Base-by-base conservation (phyloP, 371 early-diverging fungal species). In the Mucor mucedo region DNA sequence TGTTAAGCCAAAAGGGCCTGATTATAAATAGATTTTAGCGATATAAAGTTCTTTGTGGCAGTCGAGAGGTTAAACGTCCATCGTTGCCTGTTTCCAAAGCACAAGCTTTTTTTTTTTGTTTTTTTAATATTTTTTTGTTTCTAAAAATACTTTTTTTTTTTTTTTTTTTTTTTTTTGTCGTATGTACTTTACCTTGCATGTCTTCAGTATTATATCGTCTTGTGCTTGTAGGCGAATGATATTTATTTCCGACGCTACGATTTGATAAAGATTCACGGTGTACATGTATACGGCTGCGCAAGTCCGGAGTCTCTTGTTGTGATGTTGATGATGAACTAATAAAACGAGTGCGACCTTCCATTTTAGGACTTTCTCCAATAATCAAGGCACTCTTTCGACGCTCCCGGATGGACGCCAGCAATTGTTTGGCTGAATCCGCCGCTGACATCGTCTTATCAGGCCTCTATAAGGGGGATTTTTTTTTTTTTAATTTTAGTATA, bases 391-490 rank as follows among this genome's bases (percentile, higher is more conserved):
- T 62, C 48, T 63, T 68, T 58, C 63, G 53, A 39, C 68, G 39
- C 28, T 68, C 63, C 48, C 58, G 13, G 35, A 68, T 68, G 29
- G 48, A 58, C 10, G 63, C 62, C 27, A 68, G 54, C 7, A 68
- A 42, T 29, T 68, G 68, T 63, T 54, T 68, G 14, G 68, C 68
- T 47, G 63, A 63, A 45, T 68, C 58, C 28, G 59, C 55, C 21
- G 58, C 68, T 6, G n/a, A n/a, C 4, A 8, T 47, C 4, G 47
- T 47, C 28, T 47, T 47, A 35, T 35, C 35, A 4, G 35, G 35
- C 8, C 35, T 35, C 35, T 35, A 8, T 35, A 21, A 1, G 21
- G 21, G 21, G 21, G n/a, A n/a, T n/a, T n/a, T n/a, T n/a, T n/a
- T n/a, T n/a, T n/a, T n/a, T n/a, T n/a, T n/a, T n/a, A n/a, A n/a